Evolutionary conservation across 306 rosid species (phyloP), one percentile per base, ranked within the genome.

Genomic region (Prunus fruticosa): DNA sequence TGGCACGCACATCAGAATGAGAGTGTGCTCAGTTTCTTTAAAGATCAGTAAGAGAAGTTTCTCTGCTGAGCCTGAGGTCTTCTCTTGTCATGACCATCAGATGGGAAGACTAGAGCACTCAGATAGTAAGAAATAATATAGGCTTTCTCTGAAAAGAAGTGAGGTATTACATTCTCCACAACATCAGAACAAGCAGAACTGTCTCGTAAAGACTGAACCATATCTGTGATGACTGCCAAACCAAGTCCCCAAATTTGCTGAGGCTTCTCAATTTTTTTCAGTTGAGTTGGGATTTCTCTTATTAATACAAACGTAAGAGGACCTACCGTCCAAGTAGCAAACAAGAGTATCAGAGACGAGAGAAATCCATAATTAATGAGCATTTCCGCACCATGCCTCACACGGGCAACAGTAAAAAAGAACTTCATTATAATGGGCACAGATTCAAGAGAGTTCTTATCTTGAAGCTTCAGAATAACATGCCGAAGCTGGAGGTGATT

Each of bases 311-410:
- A 73, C 76, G 2, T 84, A 73, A 82, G 82, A 74, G 61, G 74
- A 65, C 63, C 71, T 84, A 74, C 81, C 88, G 66, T 84, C 85
- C 78, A 72, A 71, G 81, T 79, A 72, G 90, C 47, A 74, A 90
- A 89, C 74, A 95, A 78, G 71, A 83, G 78, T 82, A 88, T 88
- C 70, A 95, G 82, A 74, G 93, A 86, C 8, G 92, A 88, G 74
- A 90, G 81, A 87, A 95, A 86, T 49, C 97, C 96, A 73, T 84
- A 77, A 80, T 69, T 64, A 73, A 86, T 81, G 72, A 95, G 98
- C 93, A 95, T 84, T 76, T 89, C 96, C 61, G 98, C 96, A 78
- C 97, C 97, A 81, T 84, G 97, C 78, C 84, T 89, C 53, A 92
- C 89, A 73, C 80, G 95, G 61, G 96, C 92, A 64, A 95, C 84